phyloP scores from a whole-genome alignment of 2,329 filamentous ascomycete species.

The Huntiella abstrusa region DNA sequence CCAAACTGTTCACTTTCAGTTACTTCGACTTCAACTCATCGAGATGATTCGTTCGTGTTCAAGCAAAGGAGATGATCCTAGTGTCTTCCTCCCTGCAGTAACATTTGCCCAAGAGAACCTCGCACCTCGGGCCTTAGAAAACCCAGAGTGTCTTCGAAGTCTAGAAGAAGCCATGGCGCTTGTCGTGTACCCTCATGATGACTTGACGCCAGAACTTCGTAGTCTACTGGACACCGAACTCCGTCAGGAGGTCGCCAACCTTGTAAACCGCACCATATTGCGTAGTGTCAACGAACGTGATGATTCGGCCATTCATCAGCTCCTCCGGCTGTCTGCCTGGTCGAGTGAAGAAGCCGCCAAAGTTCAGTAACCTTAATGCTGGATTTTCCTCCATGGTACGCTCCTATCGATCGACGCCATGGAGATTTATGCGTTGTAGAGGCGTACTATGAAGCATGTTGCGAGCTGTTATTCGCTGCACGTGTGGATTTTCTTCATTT shows the following conservation, averaged over 20 bases:
- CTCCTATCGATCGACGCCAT: no score
- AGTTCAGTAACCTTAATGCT: no score
- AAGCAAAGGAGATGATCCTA: slow-evolving; percentile 50
- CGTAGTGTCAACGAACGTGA: slow-evolving; percentile 50
- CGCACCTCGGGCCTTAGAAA: slow-evolving; percentile 68
- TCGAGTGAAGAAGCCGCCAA: slow-evolving; percentile 15
- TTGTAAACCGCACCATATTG: slow-evolving; percentile 79
- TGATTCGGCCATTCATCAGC: slow-evolving; percentile 63
- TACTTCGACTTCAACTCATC: slow-evolving; percentile 78
- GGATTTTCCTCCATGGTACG: no score
- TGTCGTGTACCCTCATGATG: slow-evolving; percentile 70
- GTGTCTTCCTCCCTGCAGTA: slow-evolving; percentile 39
- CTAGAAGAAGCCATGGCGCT: slow-evolving; percentile 87
- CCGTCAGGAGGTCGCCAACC: slow-evolving; percentile 64
- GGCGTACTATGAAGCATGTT: no score
- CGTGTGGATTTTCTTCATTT: no score
- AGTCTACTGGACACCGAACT: slow-evolving; percentile 62
- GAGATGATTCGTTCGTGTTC: slow-evolving; percentile 74
- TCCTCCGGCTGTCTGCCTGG: slow-evolving; percentile 73
- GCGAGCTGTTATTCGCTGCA: no score
- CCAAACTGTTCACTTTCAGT: slow-evolving; percentile 66
- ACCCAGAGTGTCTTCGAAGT: slow-evolving; percentile 64
- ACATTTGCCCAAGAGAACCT: slow-evolving; percentile 77
- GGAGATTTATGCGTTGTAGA: no score
- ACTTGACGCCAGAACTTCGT: slow-evolving; percentile 55